Conservation (phyloP, 83 land plant genomes). For the Thuja plicata region DNA sequence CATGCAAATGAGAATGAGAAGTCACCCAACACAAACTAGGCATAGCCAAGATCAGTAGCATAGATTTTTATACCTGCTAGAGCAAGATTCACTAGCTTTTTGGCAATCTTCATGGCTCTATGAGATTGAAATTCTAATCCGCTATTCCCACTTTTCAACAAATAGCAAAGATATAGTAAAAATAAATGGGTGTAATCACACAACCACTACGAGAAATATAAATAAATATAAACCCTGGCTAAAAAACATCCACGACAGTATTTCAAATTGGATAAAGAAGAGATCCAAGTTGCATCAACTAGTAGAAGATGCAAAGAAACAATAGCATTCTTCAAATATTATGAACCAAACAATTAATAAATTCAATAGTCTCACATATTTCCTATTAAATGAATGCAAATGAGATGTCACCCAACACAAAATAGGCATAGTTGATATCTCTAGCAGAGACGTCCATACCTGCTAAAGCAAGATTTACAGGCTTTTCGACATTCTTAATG, state of each 20-base stretch:
- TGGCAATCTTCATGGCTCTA: background rate
- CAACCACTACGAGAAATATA: background rate
- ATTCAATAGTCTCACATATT: background rate
- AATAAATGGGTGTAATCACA: background rate
- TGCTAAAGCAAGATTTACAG: background rate
- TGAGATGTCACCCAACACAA: background rate
- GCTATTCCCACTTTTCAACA: background rate
- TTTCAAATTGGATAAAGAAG: background rate
- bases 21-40: background rate
- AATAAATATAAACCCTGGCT: background rate
- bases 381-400: background rate
- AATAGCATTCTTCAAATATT: background rate
- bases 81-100: background rate
- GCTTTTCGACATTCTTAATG: background rate
- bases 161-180: background rate
- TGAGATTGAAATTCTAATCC: background rate
- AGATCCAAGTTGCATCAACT: background rate
- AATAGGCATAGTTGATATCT: background rate
- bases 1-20: background rate
- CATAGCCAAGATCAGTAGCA: background rate
- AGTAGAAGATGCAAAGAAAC: background rate
- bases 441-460: background rate
- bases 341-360: background rate
- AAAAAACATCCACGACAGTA: background rate
- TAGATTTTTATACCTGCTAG: too few species aligned